Evolutionary conservation across 768 basidiomycete genomes (phyloP).

Genomic region (Trametes cingulata): DNA sequence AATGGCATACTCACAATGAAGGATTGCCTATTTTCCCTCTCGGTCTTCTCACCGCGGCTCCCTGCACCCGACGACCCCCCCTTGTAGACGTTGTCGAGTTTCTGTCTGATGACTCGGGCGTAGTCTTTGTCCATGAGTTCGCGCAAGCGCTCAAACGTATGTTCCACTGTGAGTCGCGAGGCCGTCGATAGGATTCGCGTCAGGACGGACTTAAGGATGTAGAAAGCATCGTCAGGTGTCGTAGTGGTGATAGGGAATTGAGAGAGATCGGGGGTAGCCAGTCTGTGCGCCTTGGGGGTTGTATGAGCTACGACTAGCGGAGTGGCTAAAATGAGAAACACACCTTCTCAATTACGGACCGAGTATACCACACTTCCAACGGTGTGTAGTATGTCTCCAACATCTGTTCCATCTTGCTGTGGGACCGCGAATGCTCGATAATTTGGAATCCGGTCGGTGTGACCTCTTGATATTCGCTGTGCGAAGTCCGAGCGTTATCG

Average conservation of each 20-base stretch:
- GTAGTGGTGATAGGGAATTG: slow-evolving; percentile 68
- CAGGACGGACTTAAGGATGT: slow-evolving; percentile 86
- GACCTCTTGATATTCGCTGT: neutral
- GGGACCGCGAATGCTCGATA: slow-evolving; percentile 54
- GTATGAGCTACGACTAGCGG: neutral
- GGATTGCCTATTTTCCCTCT: slow-evolving; percentile 73
- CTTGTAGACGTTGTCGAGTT: slow-evolving; percentile 87
- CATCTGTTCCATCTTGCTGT: slow-evolving; percentile 62
- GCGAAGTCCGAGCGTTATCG: neutral
- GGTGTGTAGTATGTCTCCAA: slow-evolving; percentile 80
- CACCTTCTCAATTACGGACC: slow-evolving; percentile 87
- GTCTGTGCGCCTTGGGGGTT: slow-evolving; percentile 72
- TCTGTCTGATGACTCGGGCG: slow-evolving; percentile 74
- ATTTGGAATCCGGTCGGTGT: slow-evolving; percentile 24
- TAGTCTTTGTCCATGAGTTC: slow-evolving; percentile 85
- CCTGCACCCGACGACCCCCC: slow-evolving; percentile 43
- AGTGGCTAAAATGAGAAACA: neutral
- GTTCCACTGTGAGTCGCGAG: slow-evolving; percentile 56
- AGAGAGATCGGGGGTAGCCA: slow-evolving; percentile 73
- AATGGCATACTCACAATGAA: slow-evolving; percentile 70
- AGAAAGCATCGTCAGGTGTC: slow-evolving; percentile 93
- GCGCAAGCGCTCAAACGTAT: slow-evolving; percentile 60
- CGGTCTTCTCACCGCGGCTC: slow-evolving; percentile 63
- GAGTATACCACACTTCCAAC: slow-evolving; percentile 89
- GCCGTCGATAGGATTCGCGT: slow-evolving; percentile 79